Evolutionary conservation across 108 stramenopile genomes (phyloP), one percentile per base, ranked within the genome.

Genomic region (Epithemia pelagica): DNA sequence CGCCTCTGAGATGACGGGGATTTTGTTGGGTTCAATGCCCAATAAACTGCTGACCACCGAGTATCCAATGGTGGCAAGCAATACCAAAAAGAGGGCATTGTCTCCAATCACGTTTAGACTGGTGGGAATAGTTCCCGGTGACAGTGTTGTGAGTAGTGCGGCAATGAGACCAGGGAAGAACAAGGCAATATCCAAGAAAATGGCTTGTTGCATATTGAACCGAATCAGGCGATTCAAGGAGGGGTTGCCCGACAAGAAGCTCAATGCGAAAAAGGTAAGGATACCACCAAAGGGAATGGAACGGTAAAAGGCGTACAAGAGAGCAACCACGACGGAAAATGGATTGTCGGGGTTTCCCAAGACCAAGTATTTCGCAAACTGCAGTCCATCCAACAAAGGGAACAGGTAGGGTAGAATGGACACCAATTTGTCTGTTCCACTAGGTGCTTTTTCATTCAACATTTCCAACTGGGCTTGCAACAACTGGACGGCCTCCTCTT

Each of bases 171-270:
- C 84, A 65, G 91, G 91, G 54, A 95, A 83, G 80, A 95, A 87
- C 52, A 95, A 68, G 8, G 89, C 91, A 73, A 95, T 95, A 75
- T 95, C 94, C 58, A 95, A 61, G 52, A 83, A 91, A 51, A 95
- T 92, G 15, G 94, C 94, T 79, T 95, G 94, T 61, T 92, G 91
- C 84, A 92, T 88, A 67, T 88, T 90, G 82, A 78, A 95, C 31
- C 94, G 78, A 28, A 90, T 68, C 30, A 92, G 71, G 27, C 89
- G 77, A 67, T 92, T 90, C 58, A 95, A 62, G 10, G 77, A 67
- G 8, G 84, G 84, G 78, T 92, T 95, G n/a, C 78, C 70, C 1
- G 83, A 74, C 1, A 89, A 54, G 57, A 85, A 67, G 56, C 78
- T 86, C 19, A 95, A 69, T 19, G 83, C 86, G 51, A 95, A 74